Conservation (phyloP, 2,329 filamentous ascomycete genomes). For the Aspergillus jensenii region DNA sequence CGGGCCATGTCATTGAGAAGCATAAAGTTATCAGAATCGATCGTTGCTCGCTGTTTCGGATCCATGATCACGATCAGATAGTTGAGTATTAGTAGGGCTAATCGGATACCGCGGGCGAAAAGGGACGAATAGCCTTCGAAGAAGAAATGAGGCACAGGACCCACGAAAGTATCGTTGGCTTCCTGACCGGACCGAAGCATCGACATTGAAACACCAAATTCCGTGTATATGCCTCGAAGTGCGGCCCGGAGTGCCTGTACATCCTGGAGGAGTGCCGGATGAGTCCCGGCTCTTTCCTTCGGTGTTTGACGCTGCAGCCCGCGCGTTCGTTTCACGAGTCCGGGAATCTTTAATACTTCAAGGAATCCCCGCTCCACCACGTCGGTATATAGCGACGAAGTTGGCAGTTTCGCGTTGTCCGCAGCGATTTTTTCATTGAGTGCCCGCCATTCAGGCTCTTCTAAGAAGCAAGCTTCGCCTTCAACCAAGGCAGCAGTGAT, state of each 20-base stretch:
- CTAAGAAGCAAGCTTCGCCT: conserved; percentile 36
- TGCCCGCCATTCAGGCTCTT: conserved; percentile 35
- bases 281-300: conserved; percentile 9
- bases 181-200: conserved; percentile 20
- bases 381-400: conserved; percentile 30
- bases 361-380: conserved; percentile 30
- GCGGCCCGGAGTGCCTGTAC: conserved; percentile 21
- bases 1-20: conserved; percentile 13
- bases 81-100: conserved; percentile 21
- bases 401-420: conserved; percentile 27
- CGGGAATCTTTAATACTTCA: conserved; percentile 28
- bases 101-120: conserved; percentile 21
- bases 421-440: conserved; percentile 29
- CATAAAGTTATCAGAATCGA: conserved; percentile 13
- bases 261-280: conserved; percentile 17
- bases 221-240: conserved; percentile 25
- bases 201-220: conserved; percentile 25
- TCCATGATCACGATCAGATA: conserved; percentile 22
- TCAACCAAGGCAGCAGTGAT: conserved; percentile 34
- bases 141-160: conserved; percentile 22
- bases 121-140: conserved; percentile 22
- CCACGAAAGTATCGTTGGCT: conserved; percentile 20
- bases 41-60: conserved; percentile 15
- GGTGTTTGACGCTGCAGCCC: conserved; percentile 12
- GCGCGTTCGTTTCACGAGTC: conserved; percentile 23